phyloP scores from a whole-genome alignment of 495 filamentous ascomycete genomes.

The Aspergillus kassunensis region DNA sequence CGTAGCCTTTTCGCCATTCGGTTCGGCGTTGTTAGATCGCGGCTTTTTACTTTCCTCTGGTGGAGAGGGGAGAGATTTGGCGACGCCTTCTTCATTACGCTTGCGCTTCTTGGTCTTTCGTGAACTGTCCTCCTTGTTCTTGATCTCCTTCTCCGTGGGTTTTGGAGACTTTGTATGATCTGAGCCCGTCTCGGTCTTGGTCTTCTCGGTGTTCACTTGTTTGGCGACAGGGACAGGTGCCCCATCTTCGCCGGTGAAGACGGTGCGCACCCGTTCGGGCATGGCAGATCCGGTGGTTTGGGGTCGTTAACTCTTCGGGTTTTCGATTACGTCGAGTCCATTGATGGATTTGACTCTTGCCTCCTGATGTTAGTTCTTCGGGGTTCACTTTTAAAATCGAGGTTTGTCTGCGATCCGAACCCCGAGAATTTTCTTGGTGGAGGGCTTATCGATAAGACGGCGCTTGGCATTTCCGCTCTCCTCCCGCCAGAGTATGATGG shows the following conservation, averaged over 20 bases:
- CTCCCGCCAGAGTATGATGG: too few species aligned
- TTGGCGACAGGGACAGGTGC: constrained; percentile 7
- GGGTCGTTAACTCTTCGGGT: too few species aligned
- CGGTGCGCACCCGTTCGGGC: constrained; percentile 47
- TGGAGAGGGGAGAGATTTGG: constrained; percentile 6
- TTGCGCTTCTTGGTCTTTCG: constrained; percentile 46
- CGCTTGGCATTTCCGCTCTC: neutral
- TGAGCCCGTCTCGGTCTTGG: too few species aligned
- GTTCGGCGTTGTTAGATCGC: constrained; percentile 1
- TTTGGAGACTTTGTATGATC: constrained; percentile 13
- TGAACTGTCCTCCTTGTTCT: constrained; percentile 24
- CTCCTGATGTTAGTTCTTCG: too few species aligned
- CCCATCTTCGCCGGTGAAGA: constrained; percentile 32
- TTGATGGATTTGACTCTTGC: too few species aligned
- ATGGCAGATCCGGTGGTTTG: constrained; percentile 28
- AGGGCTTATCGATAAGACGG: constrained; percentile 15
- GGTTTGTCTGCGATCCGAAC: neutral
- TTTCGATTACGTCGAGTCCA: too few species aligned
- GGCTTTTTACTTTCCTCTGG: neutral
- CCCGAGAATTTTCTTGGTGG: constrained; percentile 3
- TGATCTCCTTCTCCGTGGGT: constrained; percentile 8
- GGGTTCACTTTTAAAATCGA: too few species aligned
- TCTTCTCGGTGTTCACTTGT: neutral
- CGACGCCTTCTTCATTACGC: constrained; percentile 25
- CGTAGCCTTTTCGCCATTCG: neutral